These are phyloP conservation scores for Psophocarpus tetragonolobus DNA, from an alignment of 306 rosid species.

Conservation along the genomic window DNA sequence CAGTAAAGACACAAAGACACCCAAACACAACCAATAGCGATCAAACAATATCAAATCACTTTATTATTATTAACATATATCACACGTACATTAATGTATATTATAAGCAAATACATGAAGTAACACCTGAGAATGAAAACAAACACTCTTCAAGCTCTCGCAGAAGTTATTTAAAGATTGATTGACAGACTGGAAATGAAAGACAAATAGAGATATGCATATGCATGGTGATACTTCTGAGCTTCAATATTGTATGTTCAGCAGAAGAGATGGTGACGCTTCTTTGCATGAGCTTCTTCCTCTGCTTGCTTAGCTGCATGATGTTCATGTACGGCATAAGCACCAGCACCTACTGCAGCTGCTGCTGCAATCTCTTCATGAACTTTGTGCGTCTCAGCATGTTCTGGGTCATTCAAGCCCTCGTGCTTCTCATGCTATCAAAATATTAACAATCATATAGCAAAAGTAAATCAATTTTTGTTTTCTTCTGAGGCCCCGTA, in stretches of 20 bases:
- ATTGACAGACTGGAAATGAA: too few relatives aligned
- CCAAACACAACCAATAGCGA: too few relatives aligned
- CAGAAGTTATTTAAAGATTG: slow-evolving; percentile 14
- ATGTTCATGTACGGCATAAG: slow-evolving; percentile 72
- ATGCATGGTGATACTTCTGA: too few relatives aligned
- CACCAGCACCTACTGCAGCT: slow-evolving; percentile 56
- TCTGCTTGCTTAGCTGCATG: slow-evolving; percentile 63
- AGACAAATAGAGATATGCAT: not conserved
- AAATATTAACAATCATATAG: not conserved
- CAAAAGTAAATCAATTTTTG: not conserved
- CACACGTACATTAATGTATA: not conserved
- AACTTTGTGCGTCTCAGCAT: slow-evolving; percentile 66
- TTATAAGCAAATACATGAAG: not conserved
- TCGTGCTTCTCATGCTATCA: slow-evolving; percentile 71
- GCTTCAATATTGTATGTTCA: not conserved
- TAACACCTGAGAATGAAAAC: not conserved
- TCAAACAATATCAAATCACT: too few relatives aligned
- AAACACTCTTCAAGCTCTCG: slow-evolving; percentile 18
- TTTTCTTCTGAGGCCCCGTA: too few relatives aligned
- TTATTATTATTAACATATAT: not conserved
- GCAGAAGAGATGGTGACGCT: slow-evolving; percentile 68
- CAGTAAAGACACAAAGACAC: too few relatives aligned
- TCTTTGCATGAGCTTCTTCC: slow-evolving; percentile 65
- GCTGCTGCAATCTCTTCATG: slow-evolving; percentile 66
- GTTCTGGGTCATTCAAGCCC: slow-evolving; percentile 55